Percentiles rank a stretch among this genome's conserved stretches.
Conservation (phyloP, 345 rosid genomes). For the Hibiscus mutabilis region DNA sequence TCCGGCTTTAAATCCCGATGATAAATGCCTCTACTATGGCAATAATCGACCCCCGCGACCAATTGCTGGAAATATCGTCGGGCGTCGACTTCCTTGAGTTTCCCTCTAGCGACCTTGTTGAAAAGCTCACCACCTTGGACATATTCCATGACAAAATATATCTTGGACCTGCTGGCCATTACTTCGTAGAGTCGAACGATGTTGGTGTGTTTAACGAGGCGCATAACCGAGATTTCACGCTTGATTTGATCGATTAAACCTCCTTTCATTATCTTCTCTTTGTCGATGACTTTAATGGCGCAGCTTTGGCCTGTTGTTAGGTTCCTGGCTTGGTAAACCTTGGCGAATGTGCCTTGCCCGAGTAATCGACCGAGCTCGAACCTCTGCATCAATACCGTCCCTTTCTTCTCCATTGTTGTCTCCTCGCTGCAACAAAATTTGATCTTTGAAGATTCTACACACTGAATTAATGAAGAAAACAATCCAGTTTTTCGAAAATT, state of each 20-base stretch:
- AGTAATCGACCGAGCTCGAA: conserved; percentile 71
- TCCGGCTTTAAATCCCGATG: conserved; percentile 88
- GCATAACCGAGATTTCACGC: conserved; percentile 80
- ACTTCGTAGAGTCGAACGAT: conserved; percentile 76
- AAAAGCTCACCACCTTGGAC: conserved; percentile 82
- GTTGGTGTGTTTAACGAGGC: conserved; percentile 66
- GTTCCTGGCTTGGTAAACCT: conserved; percentile 69
- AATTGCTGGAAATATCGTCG: conserved; percentile 71
- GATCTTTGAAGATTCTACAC: neutral
- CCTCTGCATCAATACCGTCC: conserved; percentile 44
- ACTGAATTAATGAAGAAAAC: neutral
- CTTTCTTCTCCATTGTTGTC: conserved; percentile 51
- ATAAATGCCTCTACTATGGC: conserved; percentile 83
- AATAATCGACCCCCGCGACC: conserved; percentile 66
- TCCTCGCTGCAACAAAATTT: neutral
- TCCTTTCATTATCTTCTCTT: conserved; percentile 47
- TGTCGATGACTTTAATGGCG: conserved; percentile 71
- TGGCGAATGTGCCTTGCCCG: conserved; percentile 88
- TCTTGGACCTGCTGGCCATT: conserved; percentile 79
- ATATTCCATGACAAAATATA: conserved; percentile 73
- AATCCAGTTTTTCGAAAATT: neutral
- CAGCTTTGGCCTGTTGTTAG: conserved; percentile 50
- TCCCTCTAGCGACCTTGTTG: conserved; percentile 60
- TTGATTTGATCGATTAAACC: conserved; percentile 82
- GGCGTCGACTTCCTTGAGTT: conserved; percentile 60